Evolutionary conservation across 2,329 filamentous ascomycete genomes (phyloP).

Genomic region (Dothidotthia symphoricarpi): DNA sequence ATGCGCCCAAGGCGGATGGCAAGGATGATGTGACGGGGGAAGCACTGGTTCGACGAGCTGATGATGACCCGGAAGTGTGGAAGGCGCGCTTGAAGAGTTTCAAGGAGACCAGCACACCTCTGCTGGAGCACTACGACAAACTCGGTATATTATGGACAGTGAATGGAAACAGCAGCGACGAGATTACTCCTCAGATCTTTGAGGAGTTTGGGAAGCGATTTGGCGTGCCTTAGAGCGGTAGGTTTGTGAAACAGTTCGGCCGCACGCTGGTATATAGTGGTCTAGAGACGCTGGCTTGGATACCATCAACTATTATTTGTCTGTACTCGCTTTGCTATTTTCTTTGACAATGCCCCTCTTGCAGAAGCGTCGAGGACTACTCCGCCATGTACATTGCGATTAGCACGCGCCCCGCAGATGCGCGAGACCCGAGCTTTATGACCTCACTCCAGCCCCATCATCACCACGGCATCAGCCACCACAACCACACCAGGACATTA

Average conservation of each 20-base stretch:
- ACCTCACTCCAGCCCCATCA: constrained; percentile 8
- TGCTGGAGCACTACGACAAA: constrained; percentile 85
- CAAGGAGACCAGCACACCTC: constrained; percentile 77
- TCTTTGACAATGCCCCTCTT: too few species aligned
- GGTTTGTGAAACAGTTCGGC: neutral
- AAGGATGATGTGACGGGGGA: constrained; percentile 91
- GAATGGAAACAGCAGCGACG: constrained; percentile 84
- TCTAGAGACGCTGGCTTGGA: too few species aligned
- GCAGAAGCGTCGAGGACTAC: too few species aligned
- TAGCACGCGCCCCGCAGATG: too few species aligned
- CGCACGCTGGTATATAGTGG: too few species aligned
- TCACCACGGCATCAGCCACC: constrained; percentile 11
- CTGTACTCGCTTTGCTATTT: too few species aligned
- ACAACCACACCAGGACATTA: constrained; percentile 3
- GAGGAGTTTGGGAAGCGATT: constrained; percentile 80
- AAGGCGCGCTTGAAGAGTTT: constrained; percentile 77
- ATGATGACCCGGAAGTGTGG: constrained; percentile 88
- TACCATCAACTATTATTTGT: too few species aligned
- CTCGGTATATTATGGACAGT: constrained; percentile 85
- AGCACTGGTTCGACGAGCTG: constrained; percentile 72
- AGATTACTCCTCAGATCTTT: constrained; percentile 89
- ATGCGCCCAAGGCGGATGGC: constrained; percentile 76
- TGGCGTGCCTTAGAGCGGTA: constrained; percentile 28
- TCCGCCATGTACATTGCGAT: neutral
- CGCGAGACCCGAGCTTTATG: neutral